A percentile compares a stretch with the other conserved stretches of the same genome.
These are phyloP conservation scores for Penicillium taxi DNA, from an alignment of 495 filamentous ascomycete genomes.

Conservation along the genomic window DNA sequence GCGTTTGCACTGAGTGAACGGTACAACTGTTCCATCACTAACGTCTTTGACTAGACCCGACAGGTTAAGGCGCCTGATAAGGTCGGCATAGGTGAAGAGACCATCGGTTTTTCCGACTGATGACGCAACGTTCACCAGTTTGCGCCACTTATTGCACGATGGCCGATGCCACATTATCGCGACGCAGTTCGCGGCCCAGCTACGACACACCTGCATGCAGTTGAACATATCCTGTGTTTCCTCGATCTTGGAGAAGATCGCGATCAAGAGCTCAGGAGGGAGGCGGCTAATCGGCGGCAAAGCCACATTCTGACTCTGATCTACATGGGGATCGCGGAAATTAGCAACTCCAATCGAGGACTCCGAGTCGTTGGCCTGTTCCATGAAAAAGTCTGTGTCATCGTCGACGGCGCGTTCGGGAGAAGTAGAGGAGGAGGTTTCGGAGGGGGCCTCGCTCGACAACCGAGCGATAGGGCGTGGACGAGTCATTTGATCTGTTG, in stretches of 20 bases:
- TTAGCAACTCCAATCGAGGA: conserved; percentile 79
- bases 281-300: conserved; percentile 71
- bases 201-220: conserved; percentile 87
- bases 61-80: conserved; percentile 86
- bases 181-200: conserved; percentile 88
- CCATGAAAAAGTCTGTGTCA: conserved; percentile 86
- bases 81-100: conserved; percentile 76
- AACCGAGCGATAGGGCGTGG: conserved; percentile 32
- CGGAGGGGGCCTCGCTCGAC: conserved; percentile 42
- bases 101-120: conserved; percentile 61
- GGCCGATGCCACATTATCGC: conserved; percentile 94
- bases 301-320: conserved; percentile 48
- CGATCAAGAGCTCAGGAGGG: conserved; percentile 89
- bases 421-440: conserved; percentile 74
- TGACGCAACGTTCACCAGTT: conserved; percentile 65
- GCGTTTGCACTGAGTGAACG: conserved; percentile 76
- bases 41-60: conserved; percentile 66
- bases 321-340: conserved; percentile 57
- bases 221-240: conserved; percentile 66
- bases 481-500: conserved; percentile 29
- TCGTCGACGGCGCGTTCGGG: conserved; percentile 78
- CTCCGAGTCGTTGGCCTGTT: conserved; percentile 77
- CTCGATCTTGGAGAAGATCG: conserved; percentile 78
- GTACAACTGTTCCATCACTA: conserved; percentile 81
- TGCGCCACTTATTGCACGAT: conserved; percentile 75